Evolutionary conservation across 108 stramenopile genomes (phyloP).

Genomic region (Tribonema minus): DNA sequence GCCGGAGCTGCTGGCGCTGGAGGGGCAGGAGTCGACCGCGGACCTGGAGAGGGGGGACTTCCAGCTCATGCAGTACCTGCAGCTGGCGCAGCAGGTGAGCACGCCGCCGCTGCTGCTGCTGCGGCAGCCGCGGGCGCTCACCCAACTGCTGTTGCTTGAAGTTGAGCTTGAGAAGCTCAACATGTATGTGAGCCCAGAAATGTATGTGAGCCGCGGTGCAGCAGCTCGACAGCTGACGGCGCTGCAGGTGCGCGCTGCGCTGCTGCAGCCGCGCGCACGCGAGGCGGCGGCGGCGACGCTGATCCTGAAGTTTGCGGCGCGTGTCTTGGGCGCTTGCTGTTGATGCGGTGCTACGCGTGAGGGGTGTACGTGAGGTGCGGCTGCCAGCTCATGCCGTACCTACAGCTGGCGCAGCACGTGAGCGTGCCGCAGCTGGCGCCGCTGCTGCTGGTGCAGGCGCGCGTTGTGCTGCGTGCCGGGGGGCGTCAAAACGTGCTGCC

Average conservation of each 20-base stretch:
- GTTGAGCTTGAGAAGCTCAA: too few relatives aligned
- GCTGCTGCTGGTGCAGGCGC: too few relatives aligned
- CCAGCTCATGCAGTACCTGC: conserved; percentile 85
- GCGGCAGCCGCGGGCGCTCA: too few relatives aligned
- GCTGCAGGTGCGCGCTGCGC: background rate
- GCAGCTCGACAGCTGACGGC: background rate
- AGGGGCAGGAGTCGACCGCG: background rate
- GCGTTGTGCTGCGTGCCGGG: too few relatives aligned
- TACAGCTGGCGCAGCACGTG: conserved; percentile 83
- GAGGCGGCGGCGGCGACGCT: too few relatives aligned
- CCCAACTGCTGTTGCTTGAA: too few relatives aligned
- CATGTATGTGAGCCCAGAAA: background rate
- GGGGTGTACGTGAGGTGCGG: conserved; percentile 93
- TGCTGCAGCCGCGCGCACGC: conserved; percentile 46
- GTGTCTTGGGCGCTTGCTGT: too few relatives aligned
- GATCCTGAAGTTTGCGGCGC: too few relatives aligned
- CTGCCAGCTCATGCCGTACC: conserved; percentile 87
- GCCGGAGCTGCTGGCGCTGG: background rate
- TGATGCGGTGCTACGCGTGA: too few relatives aligned
- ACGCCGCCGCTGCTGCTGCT: background rate
- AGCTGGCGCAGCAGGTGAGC: conserved; percentile 77
- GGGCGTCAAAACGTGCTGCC: too few relatives aligned
- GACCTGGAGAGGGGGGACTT: conserved; percentile 87
- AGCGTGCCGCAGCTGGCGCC: background rate
- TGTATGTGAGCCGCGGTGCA: background rate